Percentiles rank a stretch among this genome's conserved stretches.
Evolutionary conservation across 1,139 yeast genomes (phyloP).

Genomic region (Saccharomyces hybrid): DNA sequence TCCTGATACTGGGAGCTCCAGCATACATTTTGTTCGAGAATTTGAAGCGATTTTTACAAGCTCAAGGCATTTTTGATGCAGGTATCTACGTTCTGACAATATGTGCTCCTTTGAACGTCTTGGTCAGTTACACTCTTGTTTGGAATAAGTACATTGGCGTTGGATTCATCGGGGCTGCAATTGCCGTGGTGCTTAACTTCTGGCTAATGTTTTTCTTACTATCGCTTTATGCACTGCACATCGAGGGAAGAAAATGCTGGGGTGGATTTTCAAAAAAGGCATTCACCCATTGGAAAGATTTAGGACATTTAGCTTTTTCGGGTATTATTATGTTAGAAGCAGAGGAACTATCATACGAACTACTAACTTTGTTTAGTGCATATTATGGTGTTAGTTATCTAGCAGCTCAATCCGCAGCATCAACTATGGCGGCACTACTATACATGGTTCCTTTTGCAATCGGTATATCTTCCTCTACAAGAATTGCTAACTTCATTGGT

Average conservation of each 20-base stretch:
- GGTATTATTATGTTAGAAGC: conserved; percentile 71
- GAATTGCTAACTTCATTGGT: conserved; percentile 85
- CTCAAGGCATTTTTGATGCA: conserved; percentile 90
- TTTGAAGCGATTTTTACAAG: conserved; percentile 75
- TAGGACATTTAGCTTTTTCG: conserved; percentile 57
- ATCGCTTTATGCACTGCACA: conserved; percentile 45
- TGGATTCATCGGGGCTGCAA: conserved; percentile 68
- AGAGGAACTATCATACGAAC: conserved; percentile 67
- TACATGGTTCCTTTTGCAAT: conserved; percentile 88
- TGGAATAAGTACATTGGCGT: conserved; percentile 59
- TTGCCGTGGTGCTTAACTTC: conserved; percentile 61
- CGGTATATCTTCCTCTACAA: conserved; percentile 77
- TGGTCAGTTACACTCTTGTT: conserved; percentile 67
- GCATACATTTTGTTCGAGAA: conserved; percentile 79
- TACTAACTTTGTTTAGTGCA: conserved; percentile 65
- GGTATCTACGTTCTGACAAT: conserved; percentile 70
- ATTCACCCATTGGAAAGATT: conserved; percentile 52
- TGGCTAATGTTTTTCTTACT: conserved; percentile 59
- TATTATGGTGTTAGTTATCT: conserved; percentile 74
- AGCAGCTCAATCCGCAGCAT: conserved; percentile 85
- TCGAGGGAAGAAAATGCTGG: conserved; percentile 73
- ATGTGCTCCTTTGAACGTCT: conserved; percentile 72
- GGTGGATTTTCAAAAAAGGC: conserved; percentile 48
- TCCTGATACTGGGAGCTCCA: conserved; percentile 71
- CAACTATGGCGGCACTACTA: conserved; percentile 70